A percentile compares a stretch with the other conserved stretches of the same genome.
phyloP scores from a whole-genome alignment of 2,329 filamentous ascomycete genomes.

The Zopfia rhizophila region DNA sequence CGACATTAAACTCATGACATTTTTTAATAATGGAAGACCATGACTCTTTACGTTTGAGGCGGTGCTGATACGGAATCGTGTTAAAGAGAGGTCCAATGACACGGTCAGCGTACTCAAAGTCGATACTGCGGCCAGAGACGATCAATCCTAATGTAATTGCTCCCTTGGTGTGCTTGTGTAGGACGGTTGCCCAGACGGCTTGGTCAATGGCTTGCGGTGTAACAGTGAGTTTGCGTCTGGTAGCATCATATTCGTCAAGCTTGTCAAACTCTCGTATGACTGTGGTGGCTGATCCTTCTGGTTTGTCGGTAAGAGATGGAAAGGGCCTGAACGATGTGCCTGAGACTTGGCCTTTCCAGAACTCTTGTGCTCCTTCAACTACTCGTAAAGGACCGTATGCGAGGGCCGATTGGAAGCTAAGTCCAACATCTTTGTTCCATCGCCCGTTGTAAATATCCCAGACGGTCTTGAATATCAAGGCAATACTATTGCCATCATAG shows the following conservation, averaged over 20 bases:
- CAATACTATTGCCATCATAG: slow-evolving; percentile 85
- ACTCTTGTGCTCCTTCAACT: slow-evolving; percentile 62
- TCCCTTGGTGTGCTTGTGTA: slow-evolving; percentile 63
- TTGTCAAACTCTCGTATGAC: slow-evolving; percentile 48
- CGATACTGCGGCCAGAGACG: slow-evolving; percentile 79
- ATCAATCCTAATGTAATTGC: slow-evolving; percentile 75
- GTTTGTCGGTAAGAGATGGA: slow-evolving; percentile 33
- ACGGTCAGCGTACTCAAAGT: slow-evolving; percentile 71
- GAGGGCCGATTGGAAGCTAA: slow-evolving; percentile 73
- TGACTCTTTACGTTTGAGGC: slow-evolving; percentile 56
- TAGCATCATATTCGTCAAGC: slow-evolving; percentile 59
- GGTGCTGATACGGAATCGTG: slow-evolving; percentile 77
- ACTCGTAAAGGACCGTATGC: slow-evolving; percentile 73
- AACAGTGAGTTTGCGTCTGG: slow-evolving; percentile 71
- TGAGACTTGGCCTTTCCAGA: slow-evolving; percentile 73
- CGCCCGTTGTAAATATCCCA: slow-evolving; percentile 60
- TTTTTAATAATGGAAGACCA: slow-evolving; percentile 70
- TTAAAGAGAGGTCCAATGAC: slow-evolving; percentile 90
- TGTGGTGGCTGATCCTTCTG: slow-evolving; percentile 24
- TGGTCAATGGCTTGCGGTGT: slow-evolving; percentile 84
- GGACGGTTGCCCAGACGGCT: slow-evolving; percentile 74
- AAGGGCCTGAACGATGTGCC: slow-evolving; percentile 44
- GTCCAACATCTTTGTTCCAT: slow-evolving; percentile 47
- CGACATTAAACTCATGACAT: slow-evolving; percentile 77
- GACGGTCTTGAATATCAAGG: slow-evolving; percentile 71